These are phyloP conservation scores for Neofusicoccum sp. DNA, from an alignment of 2,329 filamentous ascomycete species.

Conservation along the genomic window DNA sequence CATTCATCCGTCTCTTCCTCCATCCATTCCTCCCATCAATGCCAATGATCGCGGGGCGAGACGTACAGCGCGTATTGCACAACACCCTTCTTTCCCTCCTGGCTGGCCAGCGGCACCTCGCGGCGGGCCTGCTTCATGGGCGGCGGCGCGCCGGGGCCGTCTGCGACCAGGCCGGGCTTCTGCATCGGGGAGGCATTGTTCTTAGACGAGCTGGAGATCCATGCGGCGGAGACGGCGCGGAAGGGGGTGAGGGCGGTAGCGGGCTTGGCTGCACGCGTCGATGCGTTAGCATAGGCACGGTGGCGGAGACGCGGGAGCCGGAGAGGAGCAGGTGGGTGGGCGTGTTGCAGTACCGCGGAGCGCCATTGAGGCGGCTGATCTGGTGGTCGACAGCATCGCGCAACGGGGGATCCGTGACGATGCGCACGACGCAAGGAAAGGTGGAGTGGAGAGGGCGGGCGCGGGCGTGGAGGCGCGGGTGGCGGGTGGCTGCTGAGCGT, in stretches of 20 bases:
- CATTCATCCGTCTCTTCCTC: background rate
- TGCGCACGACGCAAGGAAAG: conserved; percentile 23
- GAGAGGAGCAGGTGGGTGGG: conserved; percentile 12
- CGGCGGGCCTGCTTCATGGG: conserved; percentile 60
- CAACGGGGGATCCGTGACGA: background rate
- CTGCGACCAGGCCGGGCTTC: conserved; percentile 54
- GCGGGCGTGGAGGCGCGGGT: conserved; percentile 30
- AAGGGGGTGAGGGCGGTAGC: conserved; percentile 64
- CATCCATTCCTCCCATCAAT: background rate
- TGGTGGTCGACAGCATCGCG: conserved; percentile 54
- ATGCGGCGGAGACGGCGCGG: conserved; percentile 61
- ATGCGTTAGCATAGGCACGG: background rate
- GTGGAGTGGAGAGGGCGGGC: conserved; percentile 40
- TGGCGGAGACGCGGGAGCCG: conserved; percentile 4
- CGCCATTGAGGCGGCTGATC: conserved; percentile 57
- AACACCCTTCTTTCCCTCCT: conserved; percentile 77
- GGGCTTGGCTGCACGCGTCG: conserved; percentile 61
- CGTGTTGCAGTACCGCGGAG: conserved; percentile 50
- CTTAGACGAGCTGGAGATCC: conserved; percentile 67
- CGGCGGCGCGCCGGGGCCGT: conserved; percentile 55
- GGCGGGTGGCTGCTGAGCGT: conserved; percentile 31
- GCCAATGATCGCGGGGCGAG: background rate
- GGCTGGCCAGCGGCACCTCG: conserved; percentile 76
- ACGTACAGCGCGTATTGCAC: conserved; percentile 87
- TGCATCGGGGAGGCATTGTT: conserved; percentile 63